Base-by-base conservation (phyloP, 306 rosid species). In the Cicer cuneatum region DNA sequence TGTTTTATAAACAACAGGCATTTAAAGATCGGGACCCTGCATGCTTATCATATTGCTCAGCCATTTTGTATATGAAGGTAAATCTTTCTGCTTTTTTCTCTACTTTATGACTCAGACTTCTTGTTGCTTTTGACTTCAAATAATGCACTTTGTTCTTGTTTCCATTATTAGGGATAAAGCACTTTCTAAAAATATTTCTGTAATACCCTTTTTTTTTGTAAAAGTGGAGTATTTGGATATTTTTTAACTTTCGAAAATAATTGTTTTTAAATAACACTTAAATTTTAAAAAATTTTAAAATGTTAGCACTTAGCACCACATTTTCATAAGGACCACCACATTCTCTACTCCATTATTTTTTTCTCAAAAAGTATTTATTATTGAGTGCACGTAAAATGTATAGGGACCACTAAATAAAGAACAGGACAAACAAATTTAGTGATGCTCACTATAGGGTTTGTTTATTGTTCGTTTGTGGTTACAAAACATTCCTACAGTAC, bases 21-120 rank as follows among this genome's bases (percentile, higher is more conserved):
- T 88, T 91, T 71, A 88, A 83, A 80, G 93, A 94, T 38, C 75
- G 98, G 67, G 97, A 91, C 85, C 97, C 97, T 13, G 92, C 98
- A 14, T 94, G 98, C 82, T 86, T 94, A 85, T 94, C 98, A 10
- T 94, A 91, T 83, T 88, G 94, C 82, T 83, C 95, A 0, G 91
- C 92, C 1, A 64, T 94, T 75, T 78, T 94, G 75, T 94, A 91
- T 79, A 91, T 85, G 75, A 94, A 94, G 98, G 98, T 89, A 80
- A 29, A 37, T 60, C 47, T 16, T 18, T 40, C 12, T 37, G 47
- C 53, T 77, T 64, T 76, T 69, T 41, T 2, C 3, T 54, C 7
- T 39, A 72, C 35, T 68, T 58, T 59, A 53, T 58, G 42, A 43
- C 69, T n/a, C 33, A 35, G 12, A 19, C 6, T 37, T 70, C 21